These are phyloP conservation scores for Amaranthus palmeri DNA, from an alignment of 148 eudicot species.

Conservation along the genomic window DNA sequence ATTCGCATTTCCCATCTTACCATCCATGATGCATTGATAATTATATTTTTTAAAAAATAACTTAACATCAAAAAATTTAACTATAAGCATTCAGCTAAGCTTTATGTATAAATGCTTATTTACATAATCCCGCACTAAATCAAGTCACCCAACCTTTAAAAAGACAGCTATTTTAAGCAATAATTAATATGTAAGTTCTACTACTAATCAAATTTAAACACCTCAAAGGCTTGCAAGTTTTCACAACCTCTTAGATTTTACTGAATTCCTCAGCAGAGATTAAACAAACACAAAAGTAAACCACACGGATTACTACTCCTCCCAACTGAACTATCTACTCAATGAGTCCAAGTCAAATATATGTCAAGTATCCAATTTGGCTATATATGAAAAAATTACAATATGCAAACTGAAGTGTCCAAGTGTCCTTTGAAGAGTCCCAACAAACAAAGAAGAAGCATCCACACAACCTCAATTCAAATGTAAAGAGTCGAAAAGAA, in stretches of 20 bases:
- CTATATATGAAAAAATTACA: conserved; percentile 31
- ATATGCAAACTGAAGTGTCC: conserved; percentile 54
- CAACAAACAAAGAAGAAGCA: conserved; percentile 57
- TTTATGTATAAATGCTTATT: conserved; percentile 36
- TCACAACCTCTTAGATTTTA: conserved; percentile 71
- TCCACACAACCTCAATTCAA: conserved; percentile 45
- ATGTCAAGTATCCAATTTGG: too few relatives aligned
- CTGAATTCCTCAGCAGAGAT: conserved; percentile 72
- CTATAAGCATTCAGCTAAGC: conserved; percentile 44
- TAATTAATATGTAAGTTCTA: conserved; percentile 49
- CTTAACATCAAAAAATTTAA: too few relatives aligned
- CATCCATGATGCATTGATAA: conserved; percentile 75
- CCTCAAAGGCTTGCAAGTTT: conserved; percentile 46
- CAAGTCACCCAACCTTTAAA: conserved; percentile 74
- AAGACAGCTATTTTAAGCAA: conserved; percentile 72
- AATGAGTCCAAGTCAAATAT: too few relatives aligned
- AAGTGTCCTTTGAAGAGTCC: conserved; percentile 51
- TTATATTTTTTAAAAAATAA: conserved; percentile 41
- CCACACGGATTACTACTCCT: conserved; percentile 32
- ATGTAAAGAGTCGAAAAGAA: conserved; percentile 46
- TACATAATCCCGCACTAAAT: conserved; percentile 62
- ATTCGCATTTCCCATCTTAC: conserved; percentile 35
- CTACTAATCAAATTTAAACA: conserved; percentile 35
- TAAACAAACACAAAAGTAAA: conserved; percentile 43
- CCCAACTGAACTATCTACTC: conserved; percentile 14